Evolutionary conservation across 768 basidiomycete species (phyloP), one percentile per base, ranked within the genome.

Genomic region (Boletus rubescentipes): DNA sequence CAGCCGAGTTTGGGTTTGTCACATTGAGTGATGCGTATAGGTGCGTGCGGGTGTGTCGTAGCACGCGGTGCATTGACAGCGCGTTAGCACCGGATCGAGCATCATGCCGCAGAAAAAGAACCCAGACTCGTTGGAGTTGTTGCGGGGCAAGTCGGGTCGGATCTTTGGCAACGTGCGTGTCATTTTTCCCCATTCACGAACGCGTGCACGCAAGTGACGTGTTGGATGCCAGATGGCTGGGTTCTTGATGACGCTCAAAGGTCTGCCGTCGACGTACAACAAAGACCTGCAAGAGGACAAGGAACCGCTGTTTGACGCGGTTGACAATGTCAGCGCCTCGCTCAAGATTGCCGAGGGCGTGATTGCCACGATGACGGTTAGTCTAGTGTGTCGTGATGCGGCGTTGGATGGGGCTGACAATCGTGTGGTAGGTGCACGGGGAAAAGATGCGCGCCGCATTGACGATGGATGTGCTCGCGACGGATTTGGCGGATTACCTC

Each of bases 71-170:
- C 5, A 5, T 44, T 46, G 54, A 53, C 44, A 18, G 34, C n/a
- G 8, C 2, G 23, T 37, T 60, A 98, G 94, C 68, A 99, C 97
- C 40, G 97, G 97, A 8, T 98, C 95, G 37, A 98, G 95, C 61
- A 98, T 99, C 68, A 99, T 99, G 97, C 97, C 97, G 6, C 97
- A 98, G 69, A 98, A 99, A 77, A 99, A 98, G 75, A 98, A 98
- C 67, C 92, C 95, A 0, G 97, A 98, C 70, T 98, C 96, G 10
- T 76, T 97, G 50, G 97, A 99, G 71, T 79, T 99, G 20, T 77
- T 99, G 53, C 86, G 97, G 53, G 97, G 97, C 62, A 99, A 99
- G 73, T 83, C 90, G 31, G 97, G 97, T 5, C 86, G 97, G 26
- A 80, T 96, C 20, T 96, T 98, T 72, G 97, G 97, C 53, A 87